Evolutionary conservation across 768 basidiomycete genomes (phyloP).

Genomic region (Cantharellus cinnabarinus): DNA sequence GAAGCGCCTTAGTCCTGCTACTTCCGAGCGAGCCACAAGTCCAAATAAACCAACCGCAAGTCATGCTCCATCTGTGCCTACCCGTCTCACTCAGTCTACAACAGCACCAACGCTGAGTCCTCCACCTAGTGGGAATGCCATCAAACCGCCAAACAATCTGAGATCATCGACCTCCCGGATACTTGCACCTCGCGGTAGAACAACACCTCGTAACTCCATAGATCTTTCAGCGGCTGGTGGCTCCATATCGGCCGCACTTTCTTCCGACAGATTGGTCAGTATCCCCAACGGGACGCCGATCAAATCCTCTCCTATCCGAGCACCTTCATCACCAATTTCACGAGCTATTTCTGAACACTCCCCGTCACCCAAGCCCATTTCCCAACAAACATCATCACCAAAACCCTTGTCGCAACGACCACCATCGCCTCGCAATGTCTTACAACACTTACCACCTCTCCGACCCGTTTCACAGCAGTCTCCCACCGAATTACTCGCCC

Average conservation of each 20-base stretch:
- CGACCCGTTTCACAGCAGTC: neutral
- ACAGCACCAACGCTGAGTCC: neutral
- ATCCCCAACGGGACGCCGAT: no score
- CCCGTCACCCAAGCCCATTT: constrained; percentile 13
- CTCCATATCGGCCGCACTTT: neutral
- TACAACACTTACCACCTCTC: constrained; percentile 6
- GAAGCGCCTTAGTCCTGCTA: neutral
- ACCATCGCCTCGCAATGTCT: neutral
- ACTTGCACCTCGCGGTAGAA: neutral
- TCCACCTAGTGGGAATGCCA: neutral
- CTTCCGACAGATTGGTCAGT: neutral
- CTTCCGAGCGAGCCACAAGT: constrained; percentile 36
- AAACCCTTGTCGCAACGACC: constrained; percentile 18
- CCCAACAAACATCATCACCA: neutral
- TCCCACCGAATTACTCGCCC: constrained; percentile 15
- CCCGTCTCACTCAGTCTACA: neutral
- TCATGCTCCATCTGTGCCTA: neutral
- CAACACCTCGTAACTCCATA: neutral
- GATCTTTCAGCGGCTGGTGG: neutral
- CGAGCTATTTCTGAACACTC: constrained; percentile 41
- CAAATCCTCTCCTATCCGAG: constrained; percentile 4
- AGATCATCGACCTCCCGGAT: constrained; percentile 7
- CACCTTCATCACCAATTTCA: constrained; percentile 22
- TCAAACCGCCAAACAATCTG: neutral
- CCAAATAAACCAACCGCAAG: constrained; percentile 16